Evolutionary conservation across 1,284 basidiomycete species (phyloP), one percentile per base, ranked within the genome.

Genomic region (Thecaphora frezii): DNA sequence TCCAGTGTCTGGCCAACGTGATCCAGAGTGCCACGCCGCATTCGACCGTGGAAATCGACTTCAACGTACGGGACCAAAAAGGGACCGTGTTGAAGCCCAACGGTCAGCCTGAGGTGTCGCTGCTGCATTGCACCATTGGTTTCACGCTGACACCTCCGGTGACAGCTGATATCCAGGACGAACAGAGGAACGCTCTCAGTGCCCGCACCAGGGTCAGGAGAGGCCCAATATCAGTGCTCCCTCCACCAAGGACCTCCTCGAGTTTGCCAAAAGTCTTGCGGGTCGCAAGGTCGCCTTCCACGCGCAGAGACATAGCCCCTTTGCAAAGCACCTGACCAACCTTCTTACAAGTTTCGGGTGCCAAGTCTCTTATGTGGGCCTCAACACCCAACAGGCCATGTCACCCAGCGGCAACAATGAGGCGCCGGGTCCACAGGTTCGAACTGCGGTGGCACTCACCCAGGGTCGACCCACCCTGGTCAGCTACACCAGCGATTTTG

Each of bases 361-460:
- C 44, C 50, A 63, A 18, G 46, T 64, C n/a, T 59, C 66, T 7
- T 54, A 52, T 10, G 58, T 67, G 24, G 56, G 57, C 10, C 41
- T 58, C 5, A 58, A 62, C 39, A 53, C 25, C 24, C 38, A 36
- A 19, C 56, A 69, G 24, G 58, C 53, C 26, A 26, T 25, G n/a
- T 51, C 55, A 0, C 46, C 53, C 14, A 24, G 44, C 1, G 54
- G 57, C 12, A 25, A 43, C 19, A 51, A 48, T 13, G 33, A 37
- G 18, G 48, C 51, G 24, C 58, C 51, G 43, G 60, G 54, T 24
- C 51, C 54, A 28, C 51, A 50, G 43, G 44, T 51, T 14, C 48
- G 62, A 28, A 71, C 70, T 19, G 70, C 70, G 19, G 60, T 73
- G 22, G 67, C 70, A 0, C 41, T 68, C 23, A 60, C 67, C 12